A percentile compares a stretch with the other conserved stretches of the same genome.
These are phyloP conservation scores for Niveomyces coronatus DNA, from an alignment of 2,329 filamentous ascomycete species.

Conservation along the genomic window DNA sequence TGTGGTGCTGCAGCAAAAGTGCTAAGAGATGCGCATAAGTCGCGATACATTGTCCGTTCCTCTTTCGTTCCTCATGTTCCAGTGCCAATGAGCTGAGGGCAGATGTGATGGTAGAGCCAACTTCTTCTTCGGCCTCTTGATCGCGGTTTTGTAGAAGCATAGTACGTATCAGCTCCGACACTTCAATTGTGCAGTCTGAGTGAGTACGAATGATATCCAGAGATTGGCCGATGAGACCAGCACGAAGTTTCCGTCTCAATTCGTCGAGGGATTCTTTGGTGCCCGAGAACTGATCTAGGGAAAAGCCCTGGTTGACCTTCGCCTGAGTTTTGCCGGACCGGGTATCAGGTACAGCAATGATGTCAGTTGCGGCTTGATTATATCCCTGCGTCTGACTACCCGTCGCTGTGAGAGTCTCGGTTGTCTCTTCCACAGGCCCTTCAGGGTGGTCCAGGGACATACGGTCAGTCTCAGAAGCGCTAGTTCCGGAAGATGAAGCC, in stretches of 20 bases:
- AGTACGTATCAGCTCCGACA: slow-evolving; percentile 75
- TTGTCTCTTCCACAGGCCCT: slow-evolving; percentile 20
- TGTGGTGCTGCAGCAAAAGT: slow-evolving; percentile 70
- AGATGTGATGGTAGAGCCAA: slow-evolving; percentile 72
- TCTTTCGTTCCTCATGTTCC: slow-evolving; percentile 56
- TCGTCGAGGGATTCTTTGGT: slow-evolving; percentile 70
- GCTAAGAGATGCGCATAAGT: slow-evolving; percentile 89
- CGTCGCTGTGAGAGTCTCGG: slow-evolving; percentile 16
- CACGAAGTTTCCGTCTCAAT: slow-evolving; percentile 60
- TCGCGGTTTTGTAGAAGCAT: slow-evolving; percentile 52
- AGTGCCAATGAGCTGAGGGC: slow-evolving; percentile 63
- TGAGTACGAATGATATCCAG: slow-evolving; percentile 85
- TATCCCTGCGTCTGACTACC: slow-evolving; percentile 7
- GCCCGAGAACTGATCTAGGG: slow-evolving; percentile 12
- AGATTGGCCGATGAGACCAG: slow-evolving; percentile 77
- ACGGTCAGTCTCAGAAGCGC: slow-evolving; percentile 22
- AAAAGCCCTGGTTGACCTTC: neutral
- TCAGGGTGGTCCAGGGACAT: slow-evolving; percentile 27
- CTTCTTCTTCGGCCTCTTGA: slow-evolving; percentile 53
- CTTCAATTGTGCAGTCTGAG: slow-evolving; percentile 78
- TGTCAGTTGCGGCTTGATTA: neutral
- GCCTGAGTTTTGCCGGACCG: too few relatives aligned
- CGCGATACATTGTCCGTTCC: slow-evolving; percentile 53
- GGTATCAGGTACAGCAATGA: too few relatives aligned
- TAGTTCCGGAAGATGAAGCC: slow-evolving; percentile 14